Evolutionary conservation across 495 filamentous ascomycete species (phyloP), one percentile per base, ranked within the genome.

Genomic region (Aspergillus heteromorphus): DNA sequence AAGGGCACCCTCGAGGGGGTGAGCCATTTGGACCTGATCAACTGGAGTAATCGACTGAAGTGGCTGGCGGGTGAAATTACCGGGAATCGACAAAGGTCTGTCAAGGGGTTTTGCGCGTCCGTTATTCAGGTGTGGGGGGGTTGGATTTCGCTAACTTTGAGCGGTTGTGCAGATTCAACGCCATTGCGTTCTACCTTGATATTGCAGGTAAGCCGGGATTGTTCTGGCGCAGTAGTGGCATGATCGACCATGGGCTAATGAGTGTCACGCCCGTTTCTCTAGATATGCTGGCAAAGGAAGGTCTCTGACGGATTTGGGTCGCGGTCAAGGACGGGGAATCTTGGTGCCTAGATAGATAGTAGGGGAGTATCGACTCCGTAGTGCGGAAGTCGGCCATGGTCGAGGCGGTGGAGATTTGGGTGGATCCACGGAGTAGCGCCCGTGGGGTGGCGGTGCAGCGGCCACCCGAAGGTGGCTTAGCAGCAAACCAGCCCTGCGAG

Each of bases 11-110:
- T 98, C n/a, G 70, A 91, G 5, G 83, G 82, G 9, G 90, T 95
- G 25, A 95, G 85, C 67, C 93, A 98, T 70, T 71, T 97, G 5
- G 91, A 96, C 61, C 73, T 96, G 49, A 98, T 97, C 68, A 97
- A 97, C 71, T 98, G 92, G 93, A 92, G 83, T 48, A 97, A 96
- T 62, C 76, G 87, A 48, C 55, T 95, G 29, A 80, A 84, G 55
- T 95, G 84, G 83, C 77, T 84, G 34, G 63, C 87, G 16, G 83
- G 81, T 58, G 77, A 85, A 57, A 71, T 86, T 61, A 83, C 82
- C 53, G 88, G 90, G 5, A 82, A 83, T 47, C 82, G 81, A 64
- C 75, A 78, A 58, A 87, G 84, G 87, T 92, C 62, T 48, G 43
- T 62, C 6, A 19, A 54, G 19, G 34, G n/a, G 2, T 23, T n/a